Base-by-base conservation (phyloP, 495 filamentous ascomycete species). In the Podospora pseudoanserina region DNA sequence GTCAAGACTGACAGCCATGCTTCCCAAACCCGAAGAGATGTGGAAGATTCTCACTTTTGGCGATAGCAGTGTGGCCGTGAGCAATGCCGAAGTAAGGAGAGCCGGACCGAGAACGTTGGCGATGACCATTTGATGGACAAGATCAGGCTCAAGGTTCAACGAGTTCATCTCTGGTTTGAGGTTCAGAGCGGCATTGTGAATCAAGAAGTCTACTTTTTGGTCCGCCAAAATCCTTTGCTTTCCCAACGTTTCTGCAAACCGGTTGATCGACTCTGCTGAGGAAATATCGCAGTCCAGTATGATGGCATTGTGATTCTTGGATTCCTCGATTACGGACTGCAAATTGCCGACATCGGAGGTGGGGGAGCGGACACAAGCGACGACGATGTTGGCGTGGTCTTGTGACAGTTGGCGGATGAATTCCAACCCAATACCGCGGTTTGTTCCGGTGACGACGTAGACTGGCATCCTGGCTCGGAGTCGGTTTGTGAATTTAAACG, bases 351-450 rank as follows among this genome's bases (percentile, higher is more conserved):
- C 74, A 55, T 75, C 72, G 27, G 76, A 69, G 13, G 74, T 75
- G 59, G 78, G 69, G 49, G 81, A 77, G 34, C 85, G 82, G 2
- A 80, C 77, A 19, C 77, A 71, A 19, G 82, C 85, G n/a, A 87
- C 69, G 72, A 87, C 74, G 59, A 77, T 85, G 77, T 86, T 86
- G 68, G 67, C 67, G 0, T 73, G 6, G 53, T 80, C 68, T 55
- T 70, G 65, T 34, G 80, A 74, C 59, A 87, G 81, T 73, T 87
- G 85, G 44, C 82, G 81, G 26, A 86, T 76, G 66, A 86, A 82
- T 65, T 86, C 85, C 71, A 81, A 82, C 64, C 86, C 86, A 66
- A 88, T 74, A 67, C 86, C 85, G 28, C 83, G 81, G 73, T 86
- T 85, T 16, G 84, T 81, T 65, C 86, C 86, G 19, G 86, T 87